Conservation (phyloP, 441 rosid genomes). For the Adansonia madagascariensis region DNA sequence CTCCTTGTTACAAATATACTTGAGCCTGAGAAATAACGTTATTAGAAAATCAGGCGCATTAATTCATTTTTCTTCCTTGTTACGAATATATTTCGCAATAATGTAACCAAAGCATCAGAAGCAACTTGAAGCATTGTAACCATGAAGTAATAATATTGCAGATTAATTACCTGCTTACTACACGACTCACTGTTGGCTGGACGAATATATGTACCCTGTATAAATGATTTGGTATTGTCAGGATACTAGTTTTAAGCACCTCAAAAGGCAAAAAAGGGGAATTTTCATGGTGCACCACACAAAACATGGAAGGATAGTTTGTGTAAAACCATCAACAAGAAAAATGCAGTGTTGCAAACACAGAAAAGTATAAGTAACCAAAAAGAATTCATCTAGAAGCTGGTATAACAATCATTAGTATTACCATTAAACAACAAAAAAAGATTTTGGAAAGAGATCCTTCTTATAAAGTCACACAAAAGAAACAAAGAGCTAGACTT, state of each 20-base stretch:
- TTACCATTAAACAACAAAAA: neutral
- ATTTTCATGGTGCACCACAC: slow-evolving; percentile 18
- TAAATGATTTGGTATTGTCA: slow-evolving; percentile 11
- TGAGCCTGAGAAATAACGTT: slow-evolving; percentile 61
- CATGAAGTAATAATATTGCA: slow-evolving; percentile 6
- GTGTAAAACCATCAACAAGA: neutral
- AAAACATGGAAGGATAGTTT: neutral
- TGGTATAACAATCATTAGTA: neutral
- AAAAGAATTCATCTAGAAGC: neutral
- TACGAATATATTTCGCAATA: neutral
- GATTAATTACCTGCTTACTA: slow-evolving; percentile 77
- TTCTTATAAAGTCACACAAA: slow-evolving; percentile 1
- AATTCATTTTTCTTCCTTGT: neutral
- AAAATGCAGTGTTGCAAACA: neutral
- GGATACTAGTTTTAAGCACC: slow-evolving; percentile 11
- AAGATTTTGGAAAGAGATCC: neutral
- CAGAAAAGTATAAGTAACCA: neutral
- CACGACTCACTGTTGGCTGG: slow-evolving; percentile 88
- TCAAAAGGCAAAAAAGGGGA: slow-evolving; percentile 21
- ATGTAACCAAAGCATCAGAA: slow-evolving; percentile 8
- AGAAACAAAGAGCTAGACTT: neutral
- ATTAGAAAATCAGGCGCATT: slow-evolving; percentile 13
- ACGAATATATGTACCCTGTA: slow-evolving; percentile 92
- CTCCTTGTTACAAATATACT: slow-evolving; percentile 83
- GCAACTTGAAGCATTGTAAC: slow-evolving; percentile 17